These are phyloP conservation scores for Cichorium intybus DNA, from an alignment of 140 eudicot genomes.

Conservation along the genomic window DNA sequence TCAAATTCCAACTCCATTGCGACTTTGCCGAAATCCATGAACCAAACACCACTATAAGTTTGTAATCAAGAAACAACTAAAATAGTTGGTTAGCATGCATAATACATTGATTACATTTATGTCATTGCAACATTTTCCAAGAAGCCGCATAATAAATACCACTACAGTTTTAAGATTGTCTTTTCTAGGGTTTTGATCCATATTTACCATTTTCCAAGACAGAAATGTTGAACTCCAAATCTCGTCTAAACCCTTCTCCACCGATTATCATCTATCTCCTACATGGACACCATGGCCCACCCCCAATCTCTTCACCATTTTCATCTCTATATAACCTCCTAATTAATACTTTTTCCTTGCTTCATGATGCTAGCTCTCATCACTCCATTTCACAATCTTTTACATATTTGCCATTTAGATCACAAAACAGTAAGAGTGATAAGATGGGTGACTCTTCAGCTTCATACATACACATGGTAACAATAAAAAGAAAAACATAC, in stretches of 20 bases:
- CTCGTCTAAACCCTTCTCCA: conserved; percentile 71
- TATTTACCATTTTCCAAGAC: too few species aligned
- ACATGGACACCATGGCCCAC: conserved; percentile 68
- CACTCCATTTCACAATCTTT: not conserved
- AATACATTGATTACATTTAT: too few species aligned
- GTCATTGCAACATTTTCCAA: too few species aligned
- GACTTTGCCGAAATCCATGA: too few species aligned
- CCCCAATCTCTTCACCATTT: conserved; percentile 33
- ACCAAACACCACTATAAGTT: too few species aligned
- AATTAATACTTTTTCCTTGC: conserved; percentile 15
- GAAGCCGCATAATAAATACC: too few species aligned
- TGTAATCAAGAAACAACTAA: conserved; percentile 7
- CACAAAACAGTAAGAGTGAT: conserved; percentile 7
- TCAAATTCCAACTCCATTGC: too few species aligned
- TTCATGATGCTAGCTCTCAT: conserved; percentile 28
- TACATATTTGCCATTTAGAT: not conserved
- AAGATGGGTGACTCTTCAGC: conserved; percentile 70
- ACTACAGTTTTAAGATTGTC: too few species aligned
- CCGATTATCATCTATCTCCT: conserved; percentile 71
- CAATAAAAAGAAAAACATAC: not conserved
- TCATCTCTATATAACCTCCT: conserved; percentile 29
- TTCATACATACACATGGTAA: conserved; percentile 83
- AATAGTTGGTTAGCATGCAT: too few species aligned
- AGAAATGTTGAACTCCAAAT: conserved; percentile 68
- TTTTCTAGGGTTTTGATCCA: too few species aligned